A percentile compares a stretch with the other conserved stretches of the same genome.
Conservation (phyloP, 768 basidiomycete genomes). For the Termitomyces sp. region DNA sequence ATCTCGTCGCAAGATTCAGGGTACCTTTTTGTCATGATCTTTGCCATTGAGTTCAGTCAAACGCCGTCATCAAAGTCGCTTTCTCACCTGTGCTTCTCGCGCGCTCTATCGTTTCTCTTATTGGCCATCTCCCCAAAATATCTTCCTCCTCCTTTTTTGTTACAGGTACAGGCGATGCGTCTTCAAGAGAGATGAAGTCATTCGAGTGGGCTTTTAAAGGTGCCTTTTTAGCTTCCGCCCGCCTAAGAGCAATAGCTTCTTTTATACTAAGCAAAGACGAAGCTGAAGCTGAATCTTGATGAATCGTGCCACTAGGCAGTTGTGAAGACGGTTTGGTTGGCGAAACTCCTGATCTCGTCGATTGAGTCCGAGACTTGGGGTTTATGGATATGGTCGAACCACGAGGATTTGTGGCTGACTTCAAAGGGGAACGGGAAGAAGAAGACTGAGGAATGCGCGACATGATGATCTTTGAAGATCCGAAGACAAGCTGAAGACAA, state of each 20-base stretch:
- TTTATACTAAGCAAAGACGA: constrained; percentile 49
- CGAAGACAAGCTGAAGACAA: too few relatives aligned
- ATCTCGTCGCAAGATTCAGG: constrained; percentile 73
- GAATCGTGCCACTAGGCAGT: constrained; percentile 1
- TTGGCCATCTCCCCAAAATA: constrained; percentile 59
- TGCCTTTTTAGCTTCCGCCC: constrained; percentile 75
- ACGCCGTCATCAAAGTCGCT: constrained; percentile 19
- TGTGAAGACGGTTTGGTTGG: constrained; percentile 17
- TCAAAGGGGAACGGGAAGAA: constrained; percentile 24
- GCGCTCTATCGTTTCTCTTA: constrained; percentile 74
- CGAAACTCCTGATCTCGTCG: constrained; percentile 17
- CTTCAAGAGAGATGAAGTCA: constrained; percentile 42
- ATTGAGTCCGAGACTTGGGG: constrained; percentile 19
- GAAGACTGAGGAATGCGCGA: constrained; percentile 32
- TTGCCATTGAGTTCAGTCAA: constrained; percentile 43
- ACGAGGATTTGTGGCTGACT: constrained; percentile 25
- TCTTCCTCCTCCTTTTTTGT: constrained; percentile 42
- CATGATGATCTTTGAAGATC: constrained; percentile 20
- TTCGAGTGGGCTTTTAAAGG: constrained; percentile 26
- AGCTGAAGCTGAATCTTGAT: constrained; percentile 4
- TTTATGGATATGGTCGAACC: constrained; percentile 11
- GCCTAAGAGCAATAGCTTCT: constrained; percentile 75
- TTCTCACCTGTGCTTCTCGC: constrained; percentile 72
- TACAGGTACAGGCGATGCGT: constrained; percentile 37
- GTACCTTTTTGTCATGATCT: constrained; percentile 50